Conservation (phyloP, 2,329 filamentous ascomycete genomes). For the Rhynchosporium graminicola region DNA sequence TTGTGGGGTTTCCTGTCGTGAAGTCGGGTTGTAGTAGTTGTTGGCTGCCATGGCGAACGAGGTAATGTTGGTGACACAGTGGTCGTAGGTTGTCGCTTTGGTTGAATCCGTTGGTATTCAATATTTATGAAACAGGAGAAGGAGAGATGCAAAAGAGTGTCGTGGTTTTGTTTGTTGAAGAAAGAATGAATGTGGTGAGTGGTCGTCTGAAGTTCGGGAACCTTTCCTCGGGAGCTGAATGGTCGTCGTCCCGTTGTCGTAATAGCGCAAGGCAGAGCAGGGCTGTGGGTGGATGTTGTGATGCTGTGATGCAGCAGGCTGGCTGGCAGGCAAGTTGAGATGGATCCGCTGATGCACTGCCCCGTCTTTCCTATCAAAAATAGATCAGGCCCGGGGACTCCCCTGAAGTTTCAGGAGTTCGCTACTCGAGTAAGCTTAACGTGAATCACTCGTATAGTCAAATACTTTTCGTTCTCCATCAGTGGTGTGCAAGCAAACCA, state of each 20-base stretch:
- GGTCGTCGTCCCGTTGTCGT: slow-evolving; percentile 3
- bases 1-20: slow-evolving; percentile 24
- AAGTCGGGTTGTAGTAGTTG: slow-evolving; percentile 37
- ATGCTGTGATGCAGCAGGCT: background rate
- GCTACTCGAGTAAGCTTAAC: background rate
- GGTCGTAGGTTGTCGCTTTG: background rate
- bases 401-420: slow-evolving; percentile 1
- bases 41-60: slow-evolving; percentile 35
- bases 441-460: background rate
- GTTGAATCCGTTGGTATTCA: background rate
- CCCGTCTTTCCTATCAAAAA: background rate
- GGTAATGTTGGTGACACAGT: slow-evolving; percentile 7
- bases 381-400: slow-evolving; percentile 1
- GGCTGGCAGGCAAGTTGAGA: background rate
- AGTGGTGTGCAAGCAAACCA: too few relatives aligned
- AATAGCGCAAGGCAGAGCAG: slow-evolving; percentile 9
- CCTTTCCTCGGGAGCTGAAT: slow-evolving; percentile 5
- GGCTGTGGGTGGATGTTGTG: slow-evolving; percentile 13
- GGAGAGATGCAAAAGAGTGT: background rate
- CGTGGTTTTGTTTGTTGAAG: background rate
- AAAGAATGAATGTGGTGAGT: background rate
- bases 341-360: background rate
- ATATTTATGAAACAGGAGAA: slow-evolving; percentile 4
- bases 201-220: background rate
- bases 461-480: too few relatives aligned